Evolutionary conservation across 1,139 yeast species (phyloP), one percentile per base, ranked within the genome.

Genomic region (Debaryomyces robertsiae): DNA sequence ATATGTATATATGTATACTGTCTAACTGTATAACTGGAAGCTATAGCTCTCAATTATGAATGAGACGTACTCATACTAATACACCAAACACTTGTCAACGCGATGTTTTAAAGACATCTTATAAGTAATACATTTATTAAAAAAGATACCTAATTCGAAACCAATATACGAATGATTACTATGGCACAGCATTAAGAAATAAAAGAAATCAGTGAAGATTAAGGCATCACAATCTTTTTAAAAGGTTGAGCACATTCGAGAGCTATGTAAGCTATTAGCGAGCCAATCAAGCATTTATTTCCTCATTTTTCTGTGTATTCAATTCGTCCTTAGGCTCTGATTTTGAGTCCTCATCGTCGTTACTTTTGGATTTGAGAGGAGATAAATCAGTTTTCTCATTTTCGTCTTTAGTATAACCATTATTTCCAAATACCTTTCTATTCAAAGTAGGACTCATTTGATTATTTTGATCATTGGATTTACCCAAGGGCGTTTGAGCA

Each of bases 401-500:
- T 30, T 42, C 36, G n/a, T 41, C 41, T 23, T 35, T 38, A 13
- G 18, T 10, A 15, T 27, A 38, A 13, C 39, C 36, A 32, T 32
- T 40, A 17, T 25, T 33, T 14, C 38, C 39, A 19, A 47, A 48
- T 13, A 51, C 50, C 39, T 62, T 63, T 36, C 74, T 53, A 40
- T 63, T 60, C 42, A 69, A 54, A 2, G 75, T 71, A 9, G 77
- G 77, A 46, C 75, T 68, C 7, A 61, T 65, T 43, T 62, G 67
- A 17, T 64, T 65, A 38, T 60, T 65, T 39, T 57, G 76, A 43
- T 61, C 73, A 38, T 69, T 64, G 44, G 61, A 58, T 45, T 71
- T 69, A 29, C 73, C 52, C 42, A 65, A 50, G 4, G 77, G 77
- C 1, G 77, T 69, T 52, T 70, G 77, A 22, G 75, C 79, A 58